Evolutionary conservation across 2,329 filamentous ascomycete genomes (phyloP).

Genomic region (Nothomitra cinnamomea): DNA sequence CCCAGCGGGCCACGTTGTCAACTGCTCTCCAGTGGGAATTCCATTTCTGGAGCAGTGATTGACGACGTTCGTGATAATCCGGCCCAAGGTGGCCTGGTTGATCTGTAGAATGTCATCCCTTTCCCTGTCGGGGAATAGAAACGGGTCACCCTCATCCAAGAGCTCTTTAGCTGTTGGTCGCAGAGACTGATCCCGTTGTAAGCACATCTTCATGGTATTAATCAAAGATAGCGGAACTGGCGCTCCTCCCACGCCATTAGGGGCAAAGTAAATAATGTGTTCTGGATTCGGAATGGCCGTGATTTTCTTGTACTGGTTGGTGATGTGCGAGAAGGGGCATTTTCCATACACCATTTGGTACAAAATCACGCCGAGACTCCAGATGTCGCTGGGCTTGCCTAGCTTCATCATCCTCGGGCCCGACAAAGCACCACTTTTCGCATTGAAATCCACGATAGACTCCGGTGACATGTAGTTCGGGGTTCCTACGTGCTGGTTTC

Average conservation of each 20-base stretch:
- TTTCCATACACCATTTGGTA: slow-evolving; percentile 98
- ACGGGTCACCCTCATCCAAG: slow-evolving; percentile 40
- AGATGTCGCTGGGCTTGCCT: slow-evolving; percentile 89
- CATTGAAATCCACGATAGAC: slow-evolving; percentile 75
- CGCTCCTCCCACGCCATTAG: slow-evolving; percentile 48
- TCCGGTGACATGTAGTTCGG: slow-evolving; percentile 99
- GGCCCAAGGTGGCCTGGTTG: slow-evolving; percentile 14
- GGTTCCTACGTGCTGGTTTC: slow-evolving; percentile 86
- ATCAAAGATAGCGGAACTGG: slow-evolving; percentile 42
- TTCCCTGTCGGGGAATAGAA: slow-evolving; percentile 37
- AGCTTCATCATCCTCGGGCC: slow-evolving; percentile 63
- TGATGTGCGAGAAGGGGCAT: slow-evolving; percentile 86
- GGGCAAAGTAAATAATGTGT: slow-evolving; percentile 55
- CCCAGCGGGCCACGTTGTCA: slow-evolving; percentile 12
- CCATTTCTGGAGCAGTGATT: slow-evolving; percentile 15
- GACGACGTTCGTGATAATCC: slow-evolving; percentile 16
- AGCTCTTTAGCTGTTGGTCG: slow-evolving; percentile 48
- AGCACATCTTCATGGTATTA: slow-evolving; percentile 43
- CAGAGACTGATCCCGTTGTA: slow-evolving; percentile 43
- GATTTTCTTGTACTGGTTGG: slow-evolving; percentile 71
- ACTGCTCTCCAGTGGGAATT: slow-evolving; percentile 12
- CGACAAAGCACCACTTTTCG: slow-evolving; percentile 28
- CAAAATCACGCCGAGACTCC: slow-evolving; percentile 89
- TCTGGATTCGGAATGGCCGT: slow-evolving; percentile 71
- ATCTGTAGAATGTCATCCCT: slow-evolving; percentile 10